Percentiles rank a stretch among this genome's conserved stretches.
Evolutionary conservation across 129 eudicot species (phyloP).

Genomic region (Rutidosis leptorrhynchoides): DNA sequence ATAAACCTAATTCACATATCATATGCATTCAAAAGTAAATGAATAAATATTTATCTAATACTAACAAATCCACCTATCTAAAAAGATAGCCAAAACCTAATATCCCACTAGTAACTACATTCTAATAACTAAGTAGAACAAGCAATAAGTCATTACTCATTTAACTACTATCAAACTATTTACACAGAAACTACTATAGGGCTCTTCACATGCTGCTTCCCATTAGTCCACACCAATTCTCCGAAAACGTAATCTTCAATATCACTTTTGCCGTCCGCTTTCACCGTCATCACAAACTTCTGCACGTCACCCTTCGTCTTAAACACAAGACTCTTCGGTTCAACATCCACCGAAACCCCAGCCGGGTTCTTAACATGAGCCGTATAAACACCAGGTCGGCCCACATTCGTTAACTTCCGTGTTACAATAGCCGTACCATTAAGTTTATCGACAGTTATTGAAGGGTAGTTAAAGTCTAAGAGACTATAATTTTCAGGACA

Average conservation of each 20-base stretch:
- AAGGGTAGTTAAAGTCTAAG: slow-evolving; percentile 63
- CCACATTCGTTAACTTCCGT: slow-evolving; percentile 78
- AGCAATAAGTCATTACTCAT: slow-evolving; percentile 20
- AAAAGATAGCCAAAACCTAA: background rate
- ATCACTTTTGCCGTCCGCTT: slow-evolving; percentile 9
- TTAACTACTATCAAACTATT: background rate
- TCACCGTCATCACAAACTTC: slow-evolving; percentile 42
- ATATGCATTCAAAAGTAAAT: background rate
- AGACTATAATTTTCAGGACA: slow-evolving; percentile 44
- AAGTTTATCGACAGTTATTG: slow-evolving; percentile 55
- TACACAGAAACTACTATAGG: slow-evolving; percentile 48
- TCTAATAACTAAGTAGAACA: slow-evolving; percentile 11
- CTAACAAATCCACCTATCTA: background rate
- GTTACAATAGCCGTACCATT: slow-evolving; percentile 32
- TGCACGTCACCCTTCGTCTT: slow-evolving; percentile 42
- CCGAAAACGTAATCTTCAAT: slow-evolving; percentile 46
- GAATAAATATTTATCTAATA: background rate
- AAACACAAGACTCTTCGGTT: slow-evolving; percentile 44
- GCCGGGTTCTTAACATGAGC: slow-evolving; percentile 42
- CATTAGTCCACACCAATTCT: slow-evolving; percentile 65
- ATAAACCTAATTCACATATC: no score
- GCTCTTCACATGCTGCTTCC: slow-evolving; percentile 65
- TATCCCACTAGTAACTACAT: background rate
- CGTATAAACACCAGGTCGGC: slow-evolving; percentile 49
- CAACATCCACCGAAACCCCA: slow-evolving; percentile 44